These are phyloP conservation scores for Fomitopsis pinicola DNA, from an alignment of 1,284 basidiomycete genomes.

Conservation along the genomic window DNA sequence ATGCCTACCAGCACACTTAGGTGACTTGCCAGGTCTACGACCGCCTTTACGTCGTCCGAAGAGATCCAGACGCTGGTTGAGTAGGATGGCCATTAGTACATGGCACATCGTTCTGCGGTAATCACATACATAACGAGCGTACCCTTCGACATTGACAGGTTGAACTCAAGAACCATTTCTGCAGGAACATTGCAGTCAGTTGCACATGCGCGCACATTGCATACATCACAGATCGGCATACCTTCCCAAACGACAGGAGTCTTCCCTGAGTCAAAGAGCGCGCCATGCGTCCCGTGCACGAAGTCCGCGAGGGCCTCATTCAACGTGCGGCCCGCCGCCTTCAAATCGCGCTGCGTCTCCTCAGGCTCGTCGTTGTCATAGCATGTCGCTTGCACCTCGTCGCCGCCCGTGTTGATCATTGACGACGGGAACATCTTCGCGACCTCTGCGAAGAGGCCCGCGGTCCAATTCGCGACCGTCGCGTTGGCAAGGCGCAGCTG, in stretches of 20 bases:
- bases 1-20: not conserved
- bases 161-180: slow-evolving; percentile 68
- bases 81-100: too few species aligned
- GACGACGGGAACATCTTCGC: slow-evolving; percentile 49
- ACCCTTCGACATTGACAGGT: slow-evolving; percentile 57
- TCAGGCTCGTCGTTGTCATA: slow-evolving; percentile 63
- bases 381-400: slow-evolving; percentile 74
- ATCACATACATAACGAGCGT: slow-evolving; percentile 63
- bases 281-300: slow-evolving; percentile 47
- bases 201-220: not conserved
- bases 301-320: slow-evolving; percentile 64
- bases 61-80: slow-evolving; percentile 51
- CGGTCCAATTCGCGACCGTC: slow-evolving; percentile 40
- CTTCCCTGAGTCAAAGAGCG: slow-evolving; percentile 42
- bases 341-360: slow-evolving; percentile 50
- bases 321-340: slow-evolving; percentile 48
- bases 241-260: slow-evolving; percentile 68
- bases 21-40: slow-evolving; percentile 41
- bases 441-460: slow-evolving; percentile 38
- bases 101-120: not conserved
- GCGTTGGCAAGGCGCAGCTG: slow-evolving; percentile 67
- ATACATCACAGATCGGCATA: not conserved
- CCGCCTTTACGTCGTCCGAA: slow-evolving; percentile 37
- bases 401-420: slow-evolving; percentile 78
- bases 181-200: not conserved